These are phyloP conservation scores for Solanum hybrid DNA, from an alignment of 305 asterid genomes.

Conservation along the genomic window DNA sequence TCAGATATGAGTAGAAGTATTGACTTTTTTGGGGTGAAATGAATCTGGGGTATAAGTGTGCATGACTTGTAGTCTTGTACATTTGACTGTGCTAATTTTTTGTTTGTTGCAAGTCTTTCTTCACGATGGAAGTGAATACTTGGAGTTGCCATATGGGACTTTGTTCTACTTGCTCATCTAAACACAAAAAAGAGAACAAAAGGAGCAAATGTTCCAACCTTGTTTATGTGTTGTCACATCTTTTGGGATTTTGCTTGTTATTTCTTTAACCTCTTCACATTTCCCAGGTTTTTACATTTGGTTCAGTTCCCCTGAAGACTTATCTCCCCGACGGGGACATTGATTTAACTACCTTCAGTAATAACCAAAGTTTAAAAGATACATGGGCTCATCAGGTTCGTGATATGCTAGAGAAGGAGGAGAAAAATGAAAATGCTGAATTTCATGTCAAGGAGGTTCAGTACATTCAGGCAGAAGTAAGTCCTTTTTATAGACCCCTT, in stretches of 20 bases:
- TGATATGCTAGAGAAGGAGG: constrained; percentile 74
- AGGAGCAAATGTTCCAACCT: neutral
- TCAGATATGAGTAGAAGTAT: neutral
- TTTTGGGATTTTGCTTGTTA: neutral
- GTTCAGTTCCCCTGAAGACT: constrained; percentile 95
- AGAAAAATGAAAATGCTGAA: constrained; percentile 74
- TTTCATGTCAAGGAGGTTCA: constrained; percentile 86
- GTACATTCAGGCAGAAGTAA: constrained; percentile 87
- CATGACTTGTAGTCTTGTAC: neutral
- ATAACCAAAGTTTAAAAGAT: constrained; percentile 52
- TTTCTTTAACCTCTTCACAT: neutral
- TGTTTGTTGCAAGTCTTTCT: neutral
- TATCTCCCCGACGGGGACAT: constrained; percentile 94
- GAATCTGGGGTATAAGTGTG: neutral
- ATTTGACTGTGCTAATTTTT: too few relatives aligned
- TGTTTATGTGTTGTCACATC: constrained; percentile 1
- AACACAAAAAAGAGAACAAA: neutral
- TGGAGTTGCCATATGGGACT: neutral
- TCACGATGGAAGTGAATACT: neutral
- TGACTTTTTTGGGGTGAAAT: neutral
- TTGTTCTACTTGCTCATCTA: neutral
- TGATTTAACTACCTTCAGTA: constrained; percentile 80
- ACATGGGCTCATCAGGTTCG: constrained; percentile 83
- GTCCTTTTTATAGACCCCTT: constrained; percentile 2
- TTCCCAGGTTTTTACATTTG: constrained; percentile 75